Evolutionary conservation across 2,329 filamentous ascomycete species (phyloP), one percentile per base, ranked within the genome.

Genomic region (Fusarium sp.): DNA sequence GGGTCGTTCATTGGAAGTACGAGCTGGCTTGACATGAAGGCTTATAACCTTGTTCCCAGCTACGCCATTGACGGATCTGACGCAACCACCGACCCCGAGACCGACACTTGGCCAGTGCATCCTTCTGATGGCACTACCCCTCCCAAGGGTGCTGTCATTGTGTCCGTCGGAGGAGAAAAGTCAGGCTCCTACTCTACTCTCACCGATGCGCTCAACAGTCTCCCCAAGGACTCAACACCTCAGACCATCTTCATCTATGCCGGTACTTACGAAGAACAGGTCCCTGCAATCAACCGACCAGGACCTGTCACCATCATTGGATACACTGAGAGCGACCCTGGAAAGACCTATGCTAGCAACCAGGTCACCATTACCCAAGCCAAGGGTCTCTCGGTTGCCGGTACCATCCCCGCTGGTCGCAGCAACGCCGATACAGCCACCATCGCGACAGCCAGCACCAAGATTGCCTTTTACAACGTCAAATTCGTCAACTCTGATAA

Each of bases 321-420:
- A n/a, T 77, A 88, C 6, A 68, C 61, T 1, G 75, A 77, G 74
- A 91, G 90, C 0, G 79, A 79, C 16, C 75, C 78, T 0, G 61
- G 73, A 24, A 70, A 79, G 3, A 81, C 81, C 16, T 91, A 91
- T 76, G 72, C 81, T 4, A 80, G 79, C 65, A 92, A 92, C 81
- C 82, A 84, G 38, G 91, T 91, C 22, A 91, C 84, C 67, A 83
- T 87, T 41, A 59, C 62, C 31, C 75, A 24, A 68, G 71, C 54
- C 3, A 75, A 76, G 30, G 60, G 69, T 20, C 73, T 74, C 4
- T 65, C 63, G 5, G 60, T 61, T 16, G 72, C 73, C 0, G 77
- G 77, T 6, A 75, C 77, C 0, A 79, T 80, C 31, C 70, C 71
- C 7, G 71, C 77, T 1, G 74, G 74, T 7, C 74, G 75, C 38